Conservation (phyloP, 495 filamentous ascomycete species). For the Neurospora sublineolata region DNA sequence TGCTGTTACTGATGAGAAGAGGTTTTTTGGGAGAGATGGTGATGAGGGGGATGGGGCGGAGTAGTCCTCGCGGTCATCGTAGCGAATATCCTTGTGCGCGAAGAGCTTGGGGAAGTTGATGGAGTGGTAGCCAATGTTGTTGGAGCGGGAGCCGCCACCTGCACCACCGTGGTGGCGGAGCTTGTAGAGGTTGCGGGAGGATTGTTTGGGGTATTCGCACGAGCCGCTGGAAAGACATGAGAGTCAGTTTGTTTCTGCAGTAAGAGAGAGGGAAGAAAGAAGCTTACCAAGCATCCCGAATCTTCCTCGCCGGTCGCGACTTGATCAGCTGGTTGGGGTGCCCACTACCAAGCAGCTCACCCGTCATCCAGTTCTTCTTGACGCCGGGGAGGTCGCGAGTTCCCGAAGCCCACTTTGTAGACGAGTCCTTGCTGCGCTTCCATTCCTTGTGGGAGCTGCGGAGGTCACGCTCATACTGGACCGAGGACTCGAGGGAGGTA, state of each 20-base stretch:
- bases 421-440: conserved; percentile 33
- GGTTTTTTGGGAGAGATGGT: conserved; percentile 17
- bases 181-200: background rate
- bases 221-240: background rate
- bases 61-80: conserved; percentile 6
- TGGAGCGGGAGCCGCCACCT: conserved; percentile 3
- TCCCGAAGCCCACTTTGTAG: conserved; percentile 31
- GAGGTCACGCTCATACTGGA: conserved; percentile 29
- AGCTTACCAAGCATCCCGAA: conserved; percentile 5
- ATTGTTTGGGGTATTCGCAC: background rate
- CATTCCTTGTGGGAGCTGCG: conserved; percentile 30
- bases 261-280: background rate
- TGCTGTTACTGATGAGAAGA: conserved; percentile 12
- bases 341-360: conserved; percentile 3
- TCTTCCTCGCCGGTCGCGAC: conserved; percentile 14
- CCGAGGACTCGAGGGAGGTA: conserved; percentile 5
- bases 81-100: conserved; percentile 21
- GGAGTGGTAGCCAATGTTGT: conserved; percentile 19
- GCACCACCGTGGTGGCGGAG: background rate
- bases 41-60: background rate
- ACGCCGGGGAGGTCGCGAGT: conserved; percentile 18
- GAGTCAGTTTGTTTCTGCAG: background rate
- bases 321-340: conserved; percentile 17
- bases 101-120: conserved; percentile 25
- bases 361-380: background rate